Evolutionary conservation across 257 asterid genomes (phyloP), one percentile per base, ranked within the genome.

Genomic region (Prunella vulgaris): DNA sequence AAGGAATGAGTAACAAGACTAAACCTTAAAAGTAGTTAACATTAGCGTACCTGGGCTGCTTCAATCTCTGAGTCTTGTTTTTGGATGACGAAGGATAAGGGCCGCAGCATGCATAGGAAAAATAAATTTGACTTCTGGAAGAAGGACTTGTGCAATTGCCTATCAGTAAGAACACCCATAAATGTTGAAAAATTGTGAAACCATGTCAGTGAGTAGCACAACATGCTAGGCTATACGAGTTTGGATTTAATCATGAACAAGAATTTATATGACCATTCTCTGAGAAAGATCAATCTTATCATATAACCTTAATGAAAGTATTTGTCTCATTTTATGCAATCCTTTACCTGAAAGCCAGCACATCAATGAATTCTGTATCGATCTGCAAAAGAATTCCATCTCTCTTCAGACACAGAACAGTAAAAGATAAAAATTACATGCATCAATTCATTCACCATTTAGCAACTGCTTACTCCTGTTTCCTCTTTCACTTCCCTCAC

Each of bases 401-500:
- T 56, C 54, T 60, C 51, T n/a, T 81, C 62, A 79, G 63, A 78
- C 75, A 56, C 22, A 64, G 65, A 57, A 58, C 64, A 64, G 67
- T 74, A 44, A 60, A 64, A 10, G 20, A 15, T 14, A 46, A 10
- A 5, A 49, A 8, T n/a, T 49, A 42, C 22, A 33, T 12, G 22
- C 62, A 71, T 64, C 28, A 18, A 67, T 65, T 40, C 62, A 63
- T 62, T 48, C 70, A 76, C 61, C 76, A 51, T 57, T 69, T 38
- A 67, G 62, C 38, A 33, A 77, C 35, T 48, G 81, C 88, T 80
- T 84, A 87, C 96, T 79, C 89, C 92, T 40, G 96, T 89, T 81
- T 87, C 96, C 84, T 89, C 96, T 76, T 85, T 85, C 17, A 89
- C 86, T 82, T 87, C 95, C 83, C 96, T 84, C 67, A 46, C 81